Evolutionary conservation across 1,139 yeast genomes (phyloP).

Genomic region (Lodderomyces theae): DNA sequence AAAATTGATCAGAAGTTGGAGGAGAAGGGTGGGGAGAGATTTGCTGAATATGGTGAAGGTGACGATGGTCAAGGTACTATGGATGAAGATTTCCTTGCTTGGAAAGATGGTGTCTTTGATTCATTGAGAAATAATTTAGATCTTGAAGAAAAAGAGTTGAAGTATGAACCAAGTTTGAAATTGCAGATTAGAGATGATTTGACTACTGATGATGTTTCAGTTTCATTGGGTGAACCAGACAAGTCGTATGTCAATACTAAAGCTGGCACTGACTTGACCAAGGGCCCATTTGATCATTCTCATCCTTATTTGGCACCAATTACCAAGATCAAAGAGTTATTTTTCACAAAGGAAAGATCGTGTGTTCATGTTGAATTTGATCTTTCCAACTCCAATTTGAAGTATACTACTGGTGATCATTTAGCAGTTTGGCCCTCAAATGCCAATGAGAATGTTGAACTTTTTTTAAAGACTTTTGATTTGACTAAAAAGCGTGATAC

Average conservation of each 20-base stretch:
- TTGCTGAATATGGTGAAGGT: conserved; percentile 82
- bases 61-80: conserved; percentile 94
- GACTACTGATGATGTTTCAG: conserved; percentile 35
- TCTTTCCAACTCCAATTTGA: conserved; percentile 66
- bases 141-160: conserved; percentile 72
- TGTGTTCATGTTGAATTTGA: conserved; percentile 94
- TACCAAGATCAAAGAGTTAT: conserved; percentile 61
- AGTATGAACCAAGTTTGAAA: conserved; percentile 70
- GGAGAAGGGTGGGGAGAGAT: conserved; percentile 65
- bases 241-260: conserved; percentile 46
- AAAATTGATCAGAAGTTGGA: conserved; percentile 47
- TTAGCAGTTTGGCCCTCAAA: conserved; percentile 94
- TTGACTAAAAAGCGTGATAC: conserved; percentile 50
- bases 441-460: conserved; percentile 66
- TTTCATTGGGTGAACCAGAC: conserved; percentile 86
- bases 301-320: conserved; percentile 85
- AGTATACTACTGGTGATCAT: conserved; percentile 94
- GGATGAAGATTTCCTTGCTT: conserved; percentile 90
- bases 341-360: conserved; percentile 61
- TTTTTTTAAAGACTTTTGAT: conserved; percentile 63
- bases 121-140: conserved; percentile 62
- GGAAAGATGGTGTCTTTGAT: conserved; percentile 82
- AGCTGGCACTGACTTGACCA: conserved; percentile 34
- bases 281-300: conserved; percentile 79
- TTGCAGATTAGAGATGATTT: conserved; percentile 34